Percentiles rank a stretch among this genome's conserved stretches.
These are phyloP conservation scores for Aphanomyces invadans DNA, from an alignment of 352 stramenopile species.

Conservation along the genomic window DNA sequence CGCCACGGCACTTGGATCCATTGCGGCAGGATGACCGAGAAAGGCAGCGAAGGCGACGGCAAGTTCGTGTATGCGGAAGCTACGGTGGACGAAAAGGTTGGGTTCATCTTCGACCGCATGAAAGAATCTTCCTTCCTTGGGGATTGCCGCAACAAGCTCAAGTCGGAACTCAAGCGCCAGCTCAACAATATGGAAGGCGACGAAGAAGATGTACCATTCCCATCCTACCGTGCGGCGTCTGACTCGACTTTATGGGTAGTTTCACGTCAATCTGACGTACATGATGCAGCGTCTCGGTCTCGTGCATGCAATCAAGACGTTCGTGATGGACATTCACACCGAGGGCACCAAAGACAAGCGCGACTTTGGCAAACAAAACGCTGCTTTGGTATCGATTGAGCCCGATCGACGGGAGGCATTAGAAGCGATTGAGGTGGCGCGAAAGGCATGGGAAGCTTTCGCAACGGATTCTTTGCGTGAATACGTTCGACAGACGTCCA, in stretches of 20 bases:
- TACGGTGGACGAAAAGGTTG: conserved; percentile 41
- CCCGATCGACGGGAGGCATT: conserved; percentile 31
- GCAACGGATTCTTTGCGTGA: conserved; percentile 60
- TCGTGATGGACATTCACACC: conserved; percentile 53
- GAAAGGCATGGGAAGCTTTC: conserved; percentile 51
- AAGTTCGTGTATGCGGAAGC: conserved; percentile 20
- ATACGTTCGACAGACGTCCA: conserved; percentile 20
- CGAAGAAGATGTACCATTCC: conserved; percentile 35
- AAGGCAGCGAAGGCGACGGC: background rate
- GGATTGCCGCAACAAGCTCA: conserved; percentile 47
- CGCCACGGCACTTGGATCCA: too few relatives aligned
- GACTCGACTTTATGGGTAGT: conserved; percentile 3
- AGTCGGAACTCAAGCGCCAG: conserved; percentile 42
- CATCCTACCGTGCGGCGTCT: conserved; percentile 10
- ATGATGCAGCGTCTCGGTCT: conserved; percentile 55
- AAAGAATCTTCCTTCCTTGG: conserved; percentile 24
- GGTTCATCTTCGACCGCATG: conserved; percentile 43
- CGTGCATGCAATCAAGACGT: conserved; percentile 42
- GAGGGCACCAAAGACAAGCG: conserved; percentile 29
- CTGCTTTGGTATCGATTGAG: conserved; percentile 28
- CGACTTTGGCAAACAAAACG: conserved; percentile 29
- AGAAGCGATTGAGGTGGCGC: conserved; percentile 37
- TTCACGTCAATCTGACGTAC: conserved; percentile 32
- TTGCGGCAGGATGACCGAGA: too few relatives aligned
- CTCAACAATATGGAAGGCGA: conserved; percentile 40